Base-by-base conservation (phyloP, 176 grass and related monocot genomes). In the Olyra latifolia region DNA sequence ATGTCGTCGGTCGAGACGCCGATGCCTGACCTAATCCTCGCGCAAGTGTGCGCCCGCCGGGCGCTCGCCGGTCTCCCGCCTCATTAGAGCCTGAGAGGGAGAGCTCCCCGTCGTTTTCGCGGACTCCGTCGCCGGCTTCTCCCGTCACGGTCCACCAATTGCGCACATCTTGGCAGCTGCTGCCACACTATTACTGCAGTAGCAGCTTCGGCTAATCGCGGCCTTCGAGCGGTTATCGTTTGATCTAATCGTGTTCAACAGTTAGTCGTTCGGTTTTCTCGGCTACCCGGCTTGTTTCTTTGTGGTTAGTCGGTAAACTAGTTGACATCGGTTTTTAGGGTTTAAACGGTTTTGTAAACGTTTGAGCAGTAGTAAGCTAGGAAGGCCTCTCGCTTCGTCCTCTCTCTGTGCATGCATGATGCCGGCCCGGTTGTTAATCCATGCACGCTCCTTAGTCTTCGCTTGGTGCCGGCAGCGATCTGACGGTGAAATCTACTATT, bases 151-250 rank as follows among this genome's bases (percentile, higher is more conserved):
- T 19, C 81, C 82, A 62, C 15, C 76, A 84, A 64, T 85, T 22
- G 66, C 57, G 77, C 71, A 0, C 3, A 6, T 55, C 54, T 81
- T 85, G 82, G 63, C 82, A 30, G 77, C 69, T 80, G 12, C 58
- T n/a, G n/a, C n/a, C n/a, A n/a, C n/a, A n/a, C n/a, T n/a, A n/a
- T n/a, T n/a, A n/a, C n/a, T n/a, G n/a, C n/a, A n/a, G n/a, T n/a
- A n/a, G n/a, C n/a, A n/a, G n/a, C n/a, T n/a, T n/a, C n/a, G n/a
- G n/a, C n/a, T n/a, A n/a, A n/a, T n/a, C n/a, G n/a, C n/a, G n/a
- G n/a, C n/a, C n/a, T n/a, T n/a, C n/a, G n/a, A n/a, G n/a, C n/a
- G n/a, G n/a, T n/a, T n/a, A n/a, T n/a, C n/a, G n/a, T n/a, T n/a
- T n/a, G n/a, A n/a, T n/a, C n/a, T n/a, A n/a, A n/a, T n/a, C n/a